phyloP scores from a whole-genome alignment of 495 filamentous ascomycete genomes.

The Saxophila tyrrhenica region DNA sequence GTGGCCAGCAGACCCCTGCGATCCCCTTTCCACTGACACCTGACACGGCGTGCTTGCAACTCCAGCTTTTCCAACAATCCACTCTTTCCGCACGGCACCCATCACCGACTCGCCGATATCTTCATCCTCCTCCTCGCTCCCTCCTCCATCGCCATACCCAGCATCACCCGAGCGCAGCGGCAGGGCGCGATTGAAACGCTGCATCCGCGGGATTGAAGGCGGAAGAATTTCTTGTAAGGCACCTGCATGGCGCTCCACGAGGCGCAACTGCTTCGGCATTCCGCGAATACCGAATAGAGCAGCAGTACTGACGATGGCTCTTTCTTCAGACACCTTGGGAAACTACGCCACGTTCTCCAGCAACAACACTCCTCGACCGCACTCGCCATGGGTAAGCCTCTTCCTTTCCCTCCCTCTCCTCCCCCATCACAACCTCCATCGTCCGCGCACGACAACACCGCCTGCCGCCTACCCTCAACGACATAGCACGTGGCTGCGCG shows the following conservation, averaged over 20 bases:
- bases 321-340: slow-evolving; percentile 9
- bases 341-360: slow-evolving; percentile 18
- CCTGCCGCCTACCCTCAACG: not conserved
- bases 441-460: not conserved
- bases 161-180: not conserved
- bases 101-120: not conserved
- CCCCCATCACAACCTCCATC: slow-evolving; percentile 3
- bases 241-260: not conserved
- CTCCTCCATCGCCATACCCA: not conserved
- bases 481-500: slow-evolving; percentile 1
- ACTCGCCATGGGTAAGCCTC: slow-evolving; percentile 30
- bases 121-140: not conserved
- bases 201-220: not conserved
- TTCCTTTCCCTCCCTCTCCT: slow-evolving; percentile 7
- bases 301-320: slow-evolving; percentile 8
- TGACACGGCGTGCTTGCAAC: not conserved
- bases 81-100: not conserved
- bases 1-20: not conserved
- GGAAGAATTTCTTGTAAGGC: not conserved
- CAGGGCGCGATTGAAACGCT: not conserved
- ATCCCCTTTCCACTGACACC: not conserved
- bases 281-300: not conserved
- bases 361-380: slow-evolving; percentile 2
- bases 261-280: not conserved
- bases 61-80: not conserved